phyloP scores from a whole-genome alignment of 2,329 filamentous ascomycete genomes.

The Ceratocystis albifundus region DNA sequence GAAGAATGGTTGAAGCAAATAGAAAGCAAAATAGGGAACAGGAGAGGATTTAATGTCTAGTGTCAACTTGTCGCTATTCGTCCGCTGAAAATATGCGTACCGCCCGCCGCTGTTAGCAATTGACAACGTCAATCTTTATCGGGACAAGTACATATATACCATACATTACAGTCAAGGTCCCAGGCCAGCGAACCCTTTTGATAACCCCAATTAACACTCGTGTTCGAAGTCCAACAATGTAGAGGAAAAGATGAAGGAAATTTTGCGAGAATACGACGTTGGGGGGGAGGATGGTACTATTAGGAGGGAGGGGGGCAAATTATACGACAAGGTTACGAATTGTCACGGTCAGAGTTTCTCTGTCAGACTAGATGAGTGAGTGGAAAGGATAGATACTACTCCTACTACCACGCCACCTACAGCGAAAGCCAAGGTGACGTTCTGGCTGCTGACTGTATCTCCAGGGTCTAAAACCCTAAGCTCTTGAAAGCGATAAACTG shows the following conservation, averaged over 20 bases:
- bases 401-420: no score
- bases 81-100: not conserved
- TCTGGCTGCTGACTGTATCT: not conserved
- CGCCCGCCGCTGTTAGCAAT: not conserved
- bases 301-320: not conserved
- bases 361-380: no score
- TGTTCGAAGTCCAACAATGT: not conserved
- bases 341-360: no score
- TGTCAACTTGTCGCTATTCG: not conserved
- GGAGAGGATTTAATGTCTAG: slow-evolving; percentile 1
- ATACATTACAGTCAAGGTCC: not conserved
- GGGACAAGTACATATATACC: not conserved
- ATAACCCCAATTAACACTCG: not conserved
- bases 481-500: not conserved
- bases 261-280: not conserved
- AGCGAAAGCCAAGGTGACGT: no score
- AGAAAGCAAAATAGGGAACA: not conserved
- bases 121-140: slow-evolving; percentile 8
- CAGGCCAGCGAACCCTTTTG: not conserved
- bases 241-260: not conserved
- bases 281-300: not conserved
- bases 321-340: not conserved
- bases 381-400: no score
- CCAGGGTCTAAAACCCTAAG: not conserved
- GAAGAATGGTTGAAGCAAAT: not conserved